Evolutionary conservation across 495 filamentous ascomycete species (phyloP), one percentile per base, ranked within the genome.

Genomic region (Annulohypoxylon maeteangense): DNA sequence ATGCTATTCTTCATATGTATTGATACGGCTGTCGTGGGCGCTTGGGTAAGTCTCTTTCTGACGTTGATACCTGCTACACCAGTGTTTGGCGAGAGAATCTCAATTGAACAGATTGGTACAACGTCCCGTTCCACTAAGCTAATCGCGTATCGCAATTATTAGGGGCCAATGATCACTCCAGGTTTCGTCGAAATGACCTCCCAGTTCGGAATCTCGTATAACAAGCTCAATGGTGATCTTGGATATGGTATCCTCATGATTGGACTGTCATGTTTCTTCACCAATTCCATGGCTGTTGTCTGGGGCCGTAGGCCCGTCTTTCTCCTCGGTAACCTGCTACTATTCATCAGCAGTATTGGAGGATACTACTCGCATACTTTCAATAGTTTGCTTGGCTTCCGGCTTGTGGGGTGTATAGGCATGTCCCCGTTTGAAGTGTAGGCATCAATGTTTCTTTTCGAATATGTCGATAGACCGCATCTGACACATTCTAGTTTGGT

Each of bases 251-350:
- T 86, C 62, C 71, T 86, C 62, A 77, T 85, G 2, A 82, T 87
- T 38, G 87, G 86, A 0, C 65, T 86, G 18, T 83, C 84, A 10
- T 85, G 85, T 36, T 81, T 88, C 62, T 62, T 89, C 36, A 83
- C 82, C 64, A 87, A 86, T 56, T 85, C 85, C 0, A 75, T 87
- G 45, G 84, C 86, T 2, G 83, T 87, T 12, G 82, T 87, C 38
- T 88, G 82, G 76, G 87, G 87, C 1, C 87, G 87, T 67, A 81
- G 87, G 0, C 85, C 87, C 0, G 76, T 90, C 0, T 90, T 88
- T 68, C 73, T 88, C 2, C 67, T 84, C n/a, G 81, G 84, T 12
- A 87, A 82, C 27, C 54, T 86, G 4, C 76, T 88, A 1, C 68
- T 87, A 29, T 83, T 88, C 70, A 78, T 83, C 7, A 82, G 84